Percentiles rank a stretch among this genome's conserved stretches.
phyloP scores from a whole-genome alignment of 2,329 filamentous ascomycete genomes.

The Aspergillus puulaauensis region DNA sequence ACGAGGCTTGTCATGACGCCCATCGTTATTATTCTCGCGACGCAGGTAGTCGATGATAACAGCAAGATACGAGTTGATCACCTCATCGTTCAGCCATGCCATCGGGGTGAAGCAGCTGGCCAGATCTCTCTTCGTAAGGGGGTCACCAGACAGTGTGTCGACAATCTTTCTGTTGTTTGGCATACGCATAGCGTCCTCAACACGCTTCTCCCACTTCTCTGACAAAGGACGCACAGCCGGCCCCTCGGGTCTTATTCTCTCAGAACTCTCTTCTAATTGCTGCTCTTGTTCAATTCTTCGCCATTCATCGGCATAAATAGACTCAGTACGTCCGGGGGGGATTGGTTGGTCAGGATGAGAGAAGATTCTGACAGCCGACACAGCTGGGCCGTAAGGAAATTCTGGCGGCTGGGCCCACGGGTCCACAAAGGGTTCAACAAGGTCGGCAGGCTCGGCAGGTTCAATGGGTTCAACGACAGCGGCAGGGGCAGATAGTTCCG shows the following conservation, averaged over 20 bases:
- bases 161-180: conserved; percentile 28
- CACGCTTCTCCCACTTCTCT: conserved; percentile 34
- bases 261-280: conserved; percentile 19
- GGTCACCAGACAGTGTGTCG: conserved; percentile 35
- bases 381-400: conserved; percentile 23
- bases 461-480: too few relatives aligned
- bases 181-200: conserved; percentile 30
- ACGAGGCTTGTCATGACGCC: conserved; percentile 35
- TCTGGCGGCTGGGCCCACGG: conserved; percentile 23
- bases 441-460: neutral
- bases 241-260: conserved; percentile 25
- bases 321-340: conserved; percentile 28
- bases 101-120: conserved; percentile 34
- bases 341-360: conserved; percentile 20
- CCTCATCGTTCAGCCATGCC: conserved; percentile 48
- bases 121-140: conserved; percentile 37
- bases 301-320: conserved; percentile 30
- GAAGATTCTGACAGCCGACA: conserved; percentile 33
- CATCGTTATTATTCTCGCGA: conserved; percentile 31
- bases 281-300: conserved; percentile 26
- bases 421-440: conserved; percentile 10
- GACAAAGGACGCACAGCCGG: conserved; percentile 37
- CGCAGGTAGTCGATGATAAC: conserved; percentile 42
- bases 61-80: conserved; percentile 47
- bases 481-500: too few relatives aligned